phyloP scores from a whole-genome alignment of 2,329 filamentous ascomycete species.

The Colletotrichum agaves region DNA sequence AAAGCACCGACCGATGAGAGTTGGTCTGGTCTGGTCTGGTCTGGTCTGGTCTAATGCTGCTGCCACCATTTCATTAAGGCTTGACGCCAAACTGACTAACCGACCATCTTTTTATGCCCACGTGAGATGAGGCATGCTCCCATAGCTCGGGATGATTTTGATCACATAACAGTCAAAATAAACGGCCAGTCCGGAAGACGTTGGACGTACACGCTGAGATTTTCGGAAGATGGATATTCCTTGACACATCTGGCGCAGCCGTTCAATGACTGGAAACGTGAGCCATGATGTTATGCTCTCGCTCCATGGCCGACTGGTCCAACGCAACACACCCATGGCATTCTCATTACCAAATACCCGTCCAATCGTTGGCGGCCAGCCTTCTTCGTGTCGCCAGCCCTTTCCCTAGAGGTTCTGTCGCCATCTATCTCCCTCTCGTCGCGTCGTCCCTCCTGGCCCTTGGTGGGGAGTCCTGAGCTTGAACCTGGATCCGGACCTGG shows the following conservation, averaged over 20 bases:
- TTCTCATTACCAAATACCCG: slow-evolving; percentile 52
- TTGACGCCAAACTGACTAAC: slow-evolving; percentile 8
- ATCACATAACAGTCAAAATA: slow-evolving; percentile 7
- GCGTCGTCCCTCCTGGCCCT: not conserved
- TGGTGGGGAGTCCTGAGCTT: not conserved
- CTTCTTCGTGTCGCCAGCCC: slow-evolving; percentile 30
- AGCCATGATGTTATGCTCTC: slow-evolving; percentile 30
- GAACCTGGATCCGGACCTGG: slow-evolving; percentile 15
- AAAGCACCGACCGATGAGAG: slow-evolving; percentile 1
- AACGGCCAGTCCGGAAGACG: slow-evolving; percentile 18
- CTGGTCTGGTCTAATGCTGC: not conserved
- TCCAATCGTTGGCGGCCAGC: slow-evolving; percentile 43
- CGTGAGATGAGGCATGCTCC: slow-evolving; percentile 3
- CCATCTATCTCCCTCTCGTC: slow-evolving; percentile 10
- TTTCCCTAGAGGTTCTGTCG: slow-evolving; percentile 25
- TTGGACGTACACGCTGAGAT: slow-evolving; percentile 5
- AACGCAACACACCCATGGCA: slow-evolving; percentile 41
- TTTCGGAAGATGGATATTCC: slow-evolving; percentile 26
- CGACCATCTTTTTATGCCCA: not conserved
- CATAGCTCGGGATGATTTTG: not conserved
- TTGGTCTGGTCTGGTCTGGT: not conserved
- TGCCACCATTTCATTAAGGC: not conserved
- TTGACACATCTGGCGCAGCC: slow-evolving; percentile 27
- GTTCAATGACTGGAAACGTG: slow-evolving; percentile 19
- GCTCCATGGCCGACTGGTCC: slow-evolving; percentile 17